Conservation (phyloP, 106 monocot species). For the Narthecium ossifragum region DNA sequence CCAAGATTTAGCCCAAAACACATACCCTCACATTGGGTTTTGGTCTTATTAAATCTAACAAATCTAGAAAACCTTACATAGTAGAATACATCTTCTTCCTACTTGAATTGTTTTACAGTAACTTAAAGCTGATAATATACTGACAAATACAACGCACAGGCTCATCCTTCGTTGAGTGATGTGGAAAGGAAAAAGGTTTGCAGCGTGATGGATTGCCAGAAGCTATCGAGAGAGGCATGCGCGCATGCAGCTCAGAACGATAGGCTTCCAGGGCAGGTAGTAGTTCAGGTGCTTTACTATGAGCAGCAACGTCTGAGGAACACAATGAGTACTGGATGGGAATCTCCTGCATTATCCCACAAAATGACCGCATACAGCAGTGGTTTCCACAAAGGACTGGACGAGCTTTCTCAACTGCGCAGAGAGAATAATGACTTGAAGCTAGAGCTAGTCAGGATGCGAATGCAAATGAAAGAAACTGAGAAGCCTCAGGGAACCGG, state of each 20-base stretch:
- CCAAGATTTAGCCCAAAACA: too few species aligned
- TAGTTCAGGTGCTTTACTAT: slow-evolving; percentile 61
- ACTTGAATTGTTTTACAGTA: too few species aligned
- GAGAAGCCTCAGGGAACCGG: slow-evolving; percentile 6
- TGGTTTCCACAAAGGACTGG: slow-evolving; percentile 6
- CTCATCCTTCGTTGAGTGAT: slow-evolving; percentile 58
- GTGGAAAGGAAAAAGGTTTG: slow-evolving; percentile 72
- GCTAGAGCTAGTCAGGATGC: slow-evolving; percentile 52
- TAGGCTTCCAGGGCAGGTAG: slow-evolving; percentile 65
- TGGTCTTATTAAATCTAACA: too few species aligned
- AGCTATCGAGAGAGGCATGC: slow-evolving; percentile 80
- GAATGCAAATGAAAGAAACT: slow-evolving; percentile 37
- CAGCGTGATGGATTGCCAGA: slow-evolving; percentile 77
- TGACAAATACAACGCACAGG: slow-evolving; percentile 22
- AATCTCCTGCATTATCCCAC: slow-evolving; percentile 36
- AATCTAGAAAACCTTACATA: too few species aligned
- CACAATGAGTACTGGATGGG: slow-evolving; percentile 16
- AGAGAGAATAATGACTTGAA: slow-evolving; percentile 71
- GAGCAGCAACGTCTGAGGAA: slow-evolving; percentile 68
- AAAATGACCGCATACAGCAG: slow-evolving; percentile 8
- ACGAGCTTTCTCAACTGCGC: slow-evolving; percentile 52
- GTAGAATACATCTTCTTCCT: too few species aligned
- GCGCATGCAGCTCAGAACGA: slow-evolving; percentile 94
- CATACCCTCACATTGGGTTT: too few species aligned
- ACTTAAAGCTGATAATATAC: too few species aligned